Evolutionary conservation across 1,284 basidiomycete genomes (phyloP), one percentile per base, ranked within the genome.

Genomic region (Cerrena zonata): DNA sequence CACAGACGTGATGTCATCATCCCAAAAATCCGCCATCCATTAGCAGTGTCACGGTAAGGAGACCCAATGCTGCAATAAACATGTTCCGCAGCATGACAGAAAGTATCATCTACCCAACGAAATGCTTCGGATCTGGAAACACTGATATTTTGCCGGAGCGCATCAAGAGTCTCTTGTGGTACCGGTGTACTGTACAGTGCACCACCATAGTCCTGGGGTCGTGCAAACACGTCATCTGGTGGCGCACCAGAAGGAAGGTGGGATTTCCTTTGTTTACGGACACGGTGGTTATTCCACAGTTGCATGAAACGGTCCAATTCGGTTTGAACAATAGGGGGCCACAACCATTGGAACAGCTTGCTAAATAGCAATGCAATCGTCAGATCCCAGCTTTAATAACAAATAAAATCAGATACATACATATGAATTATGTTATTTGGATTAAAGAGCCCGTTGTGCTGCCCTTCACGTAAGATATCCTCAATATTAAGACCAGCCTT

Each of bases 281-380:
- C 27, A 4, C 23, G 40, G 23, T 53, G 51, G n/a, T 37, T 41
- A 44, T 53, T 53, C 51, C 51, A 53, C 27, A 45, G 45, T n/a
- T 39, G 34, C 36, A 3, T 13, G 19, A 49, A 53, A 5, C 40
- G 13, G 13, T 49, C 42, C 2, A 53, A 26, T 26, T 49, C 25
- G 4, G 2, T 13, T 44, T 53, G 51, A 3, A 49, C 19, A 24
- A 53, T 38, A 13, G 48, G 42, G 21, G 51, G 22, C 51, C 51
- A 53, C 10, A 53, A 22, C 51, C 51, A 53, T 21, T 48, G 47
- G n/a, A 53, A 53, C 2, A 53, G 47, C 5, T 53, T 45, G n/a
- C 51, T 49, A 22, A 3, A 50, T 15, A 18, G 4, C 21, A 21
- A 36, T 10, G n/a, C n/a, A 36, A 11, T 11, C 21, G 13, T 39